These are phyloP conservation scores for Phascolomyces articulosus DNA, from an alignment of 371 early-diverging fungal genomes.

Conservation along the genomic window DNA sequence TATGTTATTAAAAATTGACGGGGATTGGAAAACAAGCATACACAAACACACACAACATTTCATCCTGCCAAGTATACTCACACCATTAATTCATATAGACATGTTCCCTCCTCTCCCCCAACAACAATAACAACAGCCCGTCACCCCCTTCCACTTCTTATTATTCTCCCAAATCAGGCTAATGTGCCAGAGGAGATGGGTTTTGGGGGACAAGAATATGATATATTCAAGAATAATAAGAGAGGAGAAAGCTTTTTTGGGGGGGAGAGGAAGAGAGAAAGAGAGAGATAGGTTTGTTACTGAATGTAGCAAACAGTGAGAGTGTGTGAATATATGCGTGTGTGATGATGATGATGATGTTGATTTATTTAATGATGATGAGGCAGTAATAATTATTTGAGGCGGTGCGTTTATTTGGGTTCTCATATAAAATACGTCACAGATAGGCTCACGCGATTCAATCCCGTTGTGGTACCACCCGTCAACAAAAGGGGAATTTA, in stretches of 20 bases:
- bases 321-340: too few species aligned
- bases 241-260: not conserved
- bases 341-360: too few species aligned
- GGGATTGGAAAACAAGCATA: not conserved
- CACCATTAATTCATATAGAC: too few species aligned
- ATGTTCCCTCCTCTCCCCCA: too few species aligned
- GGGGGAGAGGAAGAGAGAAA: not conserved
- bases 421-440: not conserved
- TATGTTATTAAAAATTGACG: constrained; percentile 1
- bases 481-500: not conserved
- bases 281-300: too few species aligned
- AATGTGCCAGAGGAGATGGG: not conserved
- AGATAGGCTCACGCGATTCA: not conserved
- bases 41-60: not conserved
- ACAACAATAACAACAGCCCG: too few species aligned
- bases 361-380: too few species aligned
- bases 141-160: too few species aligned
- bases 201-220: too few species aligned
- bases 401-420: not conserved
- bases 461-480: constrained; percentile 4
- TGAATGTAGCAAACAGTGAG: too few species aligned
- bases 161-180: not conserved
- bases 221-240: not conserved
- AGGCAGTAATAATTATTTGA: not conserved
- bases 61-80: too few species aligned